These are phyloP conservation scores for Parietichytrium sp. DNA, from an alignment of 108 stramenopile species.

Conservation along the genomic window DNA sequence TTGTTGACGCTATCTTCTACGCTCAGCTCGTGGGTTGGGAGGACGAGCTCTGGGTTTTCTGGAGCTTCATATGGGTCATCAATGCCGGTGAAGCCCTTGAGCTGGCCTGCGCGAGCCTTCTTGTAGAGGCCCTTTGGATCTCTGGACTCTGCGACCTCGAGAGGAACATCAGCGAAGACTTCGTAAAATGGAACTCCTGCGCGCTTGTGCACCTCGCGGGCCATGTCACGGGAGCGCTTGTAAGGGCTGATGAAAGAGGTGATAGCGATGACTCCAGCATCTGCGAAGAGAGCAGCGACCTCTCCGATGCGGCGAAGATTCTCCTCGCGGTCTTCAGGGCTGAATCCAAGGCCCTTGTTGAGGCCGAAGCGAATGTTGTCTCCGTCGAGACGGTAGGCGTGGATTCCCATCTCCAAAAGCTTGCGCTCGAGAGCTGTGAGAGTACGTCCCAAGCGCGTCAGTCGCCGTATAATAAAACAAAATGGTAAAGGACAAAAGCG, in stretches of 20 bases:
- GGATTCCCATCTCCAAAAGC: constrained; percentile 49
- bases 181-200: constrained; percentile 96
- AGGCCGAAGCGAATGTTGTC: constrained; percentile 87
- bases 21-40: constrained; percentile 83
- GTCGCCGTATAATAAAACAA: no score
- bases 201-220: constrained; percentile 88
- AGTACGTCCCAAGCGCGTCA: no score
- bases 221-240: constrained; percentile 83
- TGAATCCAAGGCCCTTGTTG: constrained; percentile 91
- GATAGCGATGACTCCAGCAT: constrained; percentile 90
- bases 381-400: constrained; percentile 69
- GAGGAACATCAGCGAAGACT: constrained; percentile 94
- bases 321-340: constrained; percentile 89
- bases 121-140: constrained; percentile 84
- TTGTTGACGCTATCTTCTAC: constrained; percentile 75
- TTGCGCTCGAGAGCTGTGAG: constrained; percentile 61
- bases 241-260: constrained; percentile 93
- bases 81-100: constrained; percentile 96
- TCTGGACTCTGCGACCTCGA: constrained; percentile 78
- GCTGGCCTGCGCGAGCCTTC: constrained; percentile 79
- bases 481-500: no score
- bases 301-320: constrained; percentile 91
- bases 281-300: constrained; percentile 88
- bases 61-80: constrained; percentile 98
- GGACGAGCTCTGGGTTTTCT: constrained; percentile 75